Evolutionary conservation across 176 grass and related monocot genomes (phyloP), one percentile per base, ranked within the genome.

Genomic region (Calamus simplicifolius): DNA sequence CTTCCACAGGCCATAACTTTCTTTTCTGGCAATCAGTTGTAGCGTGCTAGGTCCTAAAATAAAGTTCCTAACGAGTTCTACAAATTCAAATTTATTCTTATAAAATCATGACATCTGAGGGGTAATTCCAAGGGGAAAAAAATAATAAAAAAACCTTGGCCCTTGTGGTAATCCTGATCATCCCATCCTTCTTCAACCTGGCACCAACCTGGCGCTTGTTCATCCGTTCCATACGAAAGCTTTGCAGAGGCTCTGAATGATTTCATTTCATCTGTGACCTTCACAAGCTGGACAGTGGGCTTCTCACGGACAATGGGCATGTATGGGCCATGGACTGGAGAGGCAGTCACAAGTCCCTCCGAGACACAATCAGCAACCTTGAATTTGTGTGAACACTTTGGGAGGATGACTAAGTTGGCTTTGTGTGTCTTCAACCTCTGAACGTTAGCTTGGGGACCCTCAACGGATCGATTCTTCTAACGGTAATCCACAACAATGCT

Each of bases 331-430:
- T 84, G 81, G 75, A 95, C 68, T 73, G 89, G 89, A 26, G 85
- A 89, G n/a, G 85, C 85, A 12, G 72, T 95, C 16, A 81, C 81
- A 48, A 95, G 84, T 68, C 85, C 89, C 75, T 89, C 89, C 3
- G 81, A 75, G 25, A 85, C 48, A 21, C 85, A 95, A 73, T 95
- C 89, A 71, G 85, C 89, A 80, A 78, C 89, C 89, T 95, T 94
- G 58, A 93, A 76, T 59, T 93, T 87, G 57, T 74, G 73, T 19
- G 85, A 69, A 29, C 73, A 72, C 58, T 77, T 88, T 68, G 89
- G 89, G 84, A 88, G 88, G 77, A 94, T 88, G 4, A 88, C 89
- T 27, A 88, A 71, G 56, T 85, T 94, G 18, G 88, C 88, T 62
- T 93, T 87, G 73, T 87, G 87, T 12, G 83, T 93, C 62, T 93